Evolutionary conservation across 2,329 filamentous ascomycete species (phyloP), one percentile per base, ranked within the genome.

Genomic region (Monosporascus ibericus): DNA sequence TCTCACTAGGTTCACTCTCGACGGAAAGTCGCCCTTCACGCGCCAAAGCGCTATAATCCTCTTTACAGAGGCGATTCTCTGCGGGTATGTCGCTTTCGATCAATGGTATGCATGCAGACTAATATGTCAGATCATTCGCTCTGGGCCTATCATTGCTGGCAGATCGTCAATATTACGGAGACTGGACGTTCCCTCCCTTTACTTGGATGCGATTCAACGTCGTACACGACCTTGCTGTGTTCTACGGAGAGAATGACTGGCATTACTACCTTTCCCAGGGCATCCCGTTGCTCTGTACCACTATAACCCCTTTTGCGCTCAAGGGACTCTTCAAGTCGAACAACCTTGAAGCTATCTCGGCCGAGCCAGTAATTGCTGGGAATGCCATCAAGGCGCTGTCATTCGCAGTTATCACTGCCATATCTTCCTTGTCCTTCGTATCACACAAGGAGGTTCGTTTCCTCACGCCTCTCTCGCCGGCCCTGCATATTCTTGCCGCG

Each of bases 361-460:
- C 60, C 50, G 68, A 58, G 53, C 69, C 65, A 56, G 58, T 64
- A 9, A 58, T 63, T 49, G 66, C 72, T 56, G 64, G 67, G 42
- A 75, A 74, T 51, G 72, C 79, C 14, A 72, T 76, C 49, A 77
- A 75, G 51, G 77, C 79, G 37, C 72, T 92, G 8, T 76, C 83
- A 9, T 75, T 77, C 30, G 75, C 82, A 7, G 76, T 86, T 42
- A 57, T 85, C 51, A 69, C 82, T 30, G 87, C 86, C 52, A 72
- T 88, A 9, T 66, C 72, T 1, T 69, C 76, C 2, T 78, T 97
- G 36, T 95, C 90, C 1, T 65, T 88, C 47, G 88, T 97, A 59
- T 85, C 90, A 1, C 94, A 99, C 73, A 99, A 99, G 69, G 94
- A 99, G 76, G 89, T 96, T 61, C 90, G 94, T 63, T 99, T 99